Conservation (phyloP, 1,139 yeast genomes). For the Sugiyamaella sp. region DNA sequence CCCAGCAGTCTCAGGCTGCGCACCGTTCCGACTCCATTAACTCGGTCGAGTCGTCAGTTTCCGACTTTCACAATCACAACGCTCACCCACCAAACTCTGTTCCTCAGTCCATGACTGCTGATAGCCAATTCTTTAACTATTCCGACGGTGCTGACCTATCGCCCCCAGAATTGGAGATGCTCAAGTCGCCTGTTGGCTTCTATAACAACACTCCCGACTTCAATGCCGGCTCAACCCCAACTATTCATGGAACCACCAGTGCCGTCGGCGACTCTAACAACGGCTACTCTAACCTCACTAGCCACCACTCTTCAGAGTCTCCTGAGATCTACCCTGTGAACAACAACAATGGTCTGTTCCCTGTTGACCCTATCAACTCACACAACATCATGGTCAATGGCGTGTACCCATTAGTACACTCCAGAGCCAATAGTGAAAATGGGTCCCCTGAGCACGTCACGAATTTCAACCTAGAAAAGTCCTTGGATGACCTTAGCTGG, state of each 20-base stretch:
- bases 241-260: slow-evolving; percentile 1
- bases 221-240: slow-evolving; percentile 7
- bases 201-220: slow-evolving; percentile 14
- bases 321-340: slow-evolving; percentile 16
- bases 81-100: not conserved
- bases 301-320: slow-evolving; percentile 11
- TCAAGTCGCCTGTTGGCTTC: slow-evolving; percentile 20
- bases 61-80: slow-evolving; percentile 6
- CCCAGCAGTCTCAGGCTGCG: not conserved
- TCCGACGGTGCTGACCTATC: slow-evolving; percentile 20
- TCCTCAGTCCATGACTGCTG: not conserved
- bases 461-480: slow-evolving; percentile 16
- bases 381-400: slow-evolving; percentile 27
- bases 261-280: slow-evolving; percentile 1
- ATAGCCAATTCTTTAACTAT: slow-evolving; percentile 1
- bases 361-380: slow-evolving; percentile 11
- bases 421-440: slow-evolving; percentile 32
- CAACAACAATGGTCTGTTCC: slow-evolving; percentile 7
- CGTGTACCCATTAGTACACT: slow-evolving; percentile 32
- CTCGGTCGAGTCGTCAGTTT: slow-evolving; percentile 6
- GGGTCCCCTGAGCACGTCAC: slow-evolving; percentile 26
- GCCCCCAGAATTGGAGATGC: slow-evolving; percentile 26
- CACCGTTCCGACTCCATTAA: slow-evolving; percentile 15
- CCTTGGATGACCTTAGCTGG: slow-evolving; percentile 21
- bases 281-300: not conserved